Evolutionary conservation across 345 rosid genomes (phyloP).

Genomic region (Euphorbia peplus): DNA sequence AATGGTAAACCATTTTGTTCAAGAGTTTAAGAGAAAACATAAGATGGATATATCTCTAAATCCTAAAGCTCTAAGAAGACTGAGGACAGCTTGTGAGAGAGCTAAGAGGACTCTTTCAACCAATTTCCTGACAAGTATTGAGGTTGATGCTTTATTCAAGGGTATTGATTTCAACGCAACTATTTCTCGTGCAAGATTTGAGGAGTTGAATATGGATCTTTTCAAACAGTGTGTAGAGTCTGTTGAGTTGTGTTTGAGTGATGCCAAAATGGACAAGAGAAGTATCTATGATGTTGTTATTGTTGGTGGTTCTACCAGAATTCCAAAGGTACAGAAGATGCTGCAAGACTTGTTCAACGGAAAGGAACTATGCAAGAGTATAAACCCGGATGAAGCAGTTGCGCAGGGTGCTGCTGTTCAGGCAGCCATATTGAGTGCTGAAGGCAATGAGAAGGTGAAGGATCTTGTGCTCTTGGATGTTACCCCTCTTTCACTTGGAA

Average conservation of each 20-base stretch:
- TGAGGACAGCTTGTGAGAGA: constrained; percentile 27
- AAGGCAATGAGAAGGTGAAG: constrained; percentile 20
- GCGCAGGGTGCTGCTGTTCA: constrained; percentile 22
- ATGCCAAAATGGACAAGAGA: constrained; percentile 25
- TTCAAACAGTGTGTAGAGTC: constrained; percentile 23
- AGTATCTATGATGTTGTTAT: constrained; percentile 13
- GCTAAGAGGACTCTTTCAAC: constrained; percentile 27
- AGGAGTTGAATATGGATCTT: constrained; percentile 21
- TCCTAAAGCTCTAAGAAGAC: constrained; percentile 23
- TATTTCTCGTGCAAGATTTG: constrained; percentile 20
- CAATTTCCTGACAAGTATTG: constrained; percentile 17
- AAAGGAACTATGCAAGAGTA: constrained; percentile 23
- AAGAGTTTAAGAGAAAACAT: constrained; percentile 17
- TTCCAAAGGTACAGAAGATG: constrained; percentile 21
- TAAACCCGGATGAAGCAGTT: constrained; percentile 15
- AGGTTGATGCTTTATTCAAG: constrained; percentile 15
- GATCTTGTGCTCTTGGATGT: constrained; percentile 19
- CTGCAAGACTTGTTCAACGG: constrained; percentile 21
- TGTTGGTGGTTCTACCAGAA: constrained; percentile 20
- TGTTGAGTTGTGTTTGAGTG: constrained; percentile 22
- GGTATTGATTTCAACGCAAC: constrained; percentile 24
- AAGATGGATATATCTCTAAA: constrained; percentile 16
- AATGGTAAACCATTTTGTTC: constrained; percentile 22
- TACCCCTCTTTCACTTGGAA: constrained; percentile 21
- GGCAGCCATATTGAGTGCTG: constrained; percentile 16